These are phyloP conservation scores for Curvularia eragrostidis DNA, from an alignment of 2,329 filamentous ascomycete genomes.

Conservation along the genomic window DNA sequence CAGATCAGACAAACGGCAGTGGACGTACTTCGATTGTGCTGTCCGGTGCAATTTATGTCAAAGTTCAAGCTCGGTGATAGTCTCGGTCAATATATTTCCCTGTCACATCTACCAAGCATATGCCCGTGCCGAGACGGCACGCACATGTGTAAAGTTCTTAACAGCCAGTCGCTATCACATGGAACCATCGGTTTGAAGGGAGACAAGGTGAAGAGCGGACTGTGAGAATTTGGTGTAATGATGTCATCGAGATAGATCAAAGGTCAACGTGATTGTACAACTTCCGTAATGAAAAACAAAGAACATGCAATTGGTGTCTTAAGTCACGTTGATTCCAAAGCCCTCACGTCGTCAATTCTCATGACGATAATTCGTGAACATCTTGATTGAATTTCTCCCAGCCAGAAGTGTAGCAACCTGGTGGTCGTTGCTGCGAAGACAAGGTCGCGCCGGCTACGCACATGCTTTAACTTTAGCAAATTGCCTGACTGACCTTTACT, in stretches of 20 bases:
- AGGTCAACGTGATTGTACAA: not conserved
- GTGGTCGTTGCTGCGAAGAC: too few species aligned
- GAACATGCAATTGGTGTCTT: slow-evolving; percentile 1
- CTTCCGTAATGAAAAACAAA: not conserved
- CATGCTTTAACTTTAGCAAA: too few species aligned
- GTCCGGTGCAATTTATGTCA: slow-evolving; percentile 21
- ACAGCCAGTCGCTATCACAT: too few species aligned
- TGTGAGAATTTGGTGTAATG: not conserved
- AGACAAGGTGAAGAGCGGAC: not conserved
- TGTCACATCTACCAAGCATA: not conserved
- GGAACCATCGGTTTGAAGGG: not conserved
- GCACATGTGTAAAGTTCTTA: too few species aligned
- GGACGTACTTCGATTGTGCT: not conserved
- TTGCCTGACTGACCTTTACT: too few species aligned
- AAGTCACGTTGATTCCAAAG: not conserved
- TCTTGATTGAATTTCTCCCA: not conserved
- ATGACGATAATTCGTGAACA: slow-evolving; percentile 17
- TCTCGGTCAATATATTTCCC: not conserved
- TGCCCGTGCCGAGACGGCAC: too few species aligned
- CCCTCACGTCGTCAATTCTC: slow-evolving; percentile 24
- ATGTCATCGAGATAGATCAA: not conserved
- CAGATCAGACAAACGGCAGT: too few species aligned
- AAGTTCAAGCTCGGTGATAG: not conserved
- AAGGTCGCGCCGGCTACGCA: too few species aligned
- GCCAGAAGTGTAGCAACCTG: not conserved